These are phyloP conservation scores for Talinum fruticosum DNA, from an alignment of 148 eudicot species.

Conservation along the genomic window DNA sequence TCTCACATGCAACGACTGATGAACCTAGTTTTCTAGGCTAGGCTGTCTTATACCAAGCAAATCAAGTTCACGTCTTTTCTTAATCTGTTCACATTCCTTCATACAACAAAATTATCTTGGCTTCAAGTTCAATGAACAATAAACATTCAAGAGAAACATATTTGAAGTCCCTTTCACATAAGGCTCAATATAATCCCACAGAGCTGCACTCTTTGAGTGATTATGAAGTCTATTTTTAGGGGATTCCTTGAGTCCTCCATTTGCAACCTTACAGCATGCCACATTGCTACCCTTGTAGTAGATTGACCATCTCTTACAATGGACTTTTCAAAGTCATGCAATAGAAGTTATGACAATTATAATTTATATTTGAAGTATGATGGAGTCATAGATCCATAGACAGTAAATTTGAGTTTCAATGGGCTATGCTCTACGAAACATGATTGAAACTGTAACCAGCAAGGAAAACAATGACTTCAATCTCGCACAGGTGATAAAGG, in stretches of 20 bases:
- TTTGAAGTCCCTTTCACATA: not conserved
- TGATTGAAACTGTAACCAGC: not conserved
- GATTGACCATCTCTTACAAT: not conserved
- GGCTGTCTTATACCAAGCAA: not conserved
- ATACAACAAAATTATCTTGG: not conserved
- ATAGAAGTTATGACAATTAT: not conserved
- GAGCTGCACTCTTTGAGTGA: too few species aligned
- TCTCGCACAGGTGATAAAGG: not conserved
- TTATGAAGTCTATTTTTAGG: too few species aligned
- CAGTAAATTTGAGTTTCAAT: not conserved
- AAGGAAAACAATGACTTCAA: not conserved
- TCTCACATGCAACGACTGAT: not conserved
- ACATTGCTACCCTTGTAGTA: too few species aligned
- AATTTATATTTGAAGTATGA: not conserved
- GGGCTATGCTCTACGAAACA: not conserved
- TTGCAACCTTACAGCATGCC: not conserved
- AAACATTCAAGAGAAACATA: not conserved
- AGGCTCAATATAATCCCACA: too few species aligned
- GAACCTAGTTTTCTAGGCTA: not conserved
- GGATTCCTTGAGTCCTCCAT: too few species aligned
- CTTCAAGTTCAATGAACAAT: not conserved
- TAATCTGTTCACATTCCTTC: not conserved
- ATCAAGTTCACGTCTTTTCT: not conserved
- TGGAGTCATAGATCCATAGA: too few species aligned
- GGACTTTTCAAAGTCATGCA: not conserved